Conservation (phyloP, 1,284 basidiomycete species). For the Fomes fomentarius region DNA sequence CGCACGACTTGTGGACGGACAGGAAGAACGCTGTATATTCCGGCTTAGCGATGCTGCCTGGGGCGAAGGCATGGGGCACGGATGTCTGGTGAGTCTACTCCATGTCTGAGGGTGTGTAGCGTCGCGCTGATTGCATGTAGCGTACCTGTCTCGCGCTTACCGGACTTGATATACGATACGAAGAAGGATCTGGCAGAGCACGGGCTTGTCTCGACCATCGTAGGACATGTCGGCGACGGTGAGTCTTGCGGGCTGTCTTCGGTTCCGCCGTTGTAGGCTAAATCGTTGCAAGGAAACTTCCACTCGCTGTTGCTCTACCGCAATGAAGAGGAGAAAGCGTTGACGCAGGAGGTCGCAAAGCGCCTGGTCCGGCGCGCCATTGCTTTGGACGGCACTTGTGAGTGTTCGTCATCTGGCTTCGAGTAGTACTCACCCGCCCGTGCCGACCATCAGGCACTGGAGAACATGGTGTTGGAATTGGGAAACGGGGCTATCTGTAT, state of each 20-base stretch:
- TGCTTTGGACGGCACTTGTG: conserved; percentile 77
- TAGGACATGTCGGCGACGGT: conserved; percentile 15
- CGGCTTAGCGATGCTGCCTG: conserved; percentile 66
- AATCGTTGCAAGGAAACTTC: conserved; percentile 47
- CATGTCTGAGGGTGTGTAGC: not conserved
- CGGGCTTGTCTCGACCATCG: conserved; percentile 7
- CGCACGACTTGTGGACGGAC: conserved; percentile 81
- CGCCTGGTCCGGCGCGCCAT: conserved; percentile 77
- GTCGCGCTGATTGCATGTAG: not conserved
- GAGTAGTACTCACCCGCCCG: no score
- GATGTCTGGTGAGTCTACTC: conserved; percentile 75
- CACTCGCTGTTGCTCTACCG: conserved; percentile 63
- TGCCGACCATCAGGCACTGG: no score
- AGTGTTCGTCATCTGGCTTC: no score
- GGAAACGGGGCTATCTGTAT: conserved; percentile 75
- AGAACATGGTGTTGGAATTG: conserved; percentile 90
- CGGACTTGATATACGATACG: conserved; percentile 5
- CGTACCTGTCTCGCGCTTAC: not conserved
- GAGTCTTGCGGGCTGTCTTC: not conserved
- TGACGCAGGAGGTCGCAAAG: conserved; percentile 57
- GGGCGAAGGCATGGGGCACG: conserved; percentile 76
- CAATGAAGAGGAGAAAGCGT: conserved; percentile 59
- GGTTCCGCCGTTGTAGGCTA: not conserved
- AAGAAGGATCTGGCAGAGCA: conserved; percentile 6
- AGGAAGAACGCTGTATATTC: conserved; percentile 85